These are phyloP conservation scores for Microdochium paspali DNA, from an alignment of 2,329 filamentous ascomycete genomes.

Conservation along the genomic window DNA sequence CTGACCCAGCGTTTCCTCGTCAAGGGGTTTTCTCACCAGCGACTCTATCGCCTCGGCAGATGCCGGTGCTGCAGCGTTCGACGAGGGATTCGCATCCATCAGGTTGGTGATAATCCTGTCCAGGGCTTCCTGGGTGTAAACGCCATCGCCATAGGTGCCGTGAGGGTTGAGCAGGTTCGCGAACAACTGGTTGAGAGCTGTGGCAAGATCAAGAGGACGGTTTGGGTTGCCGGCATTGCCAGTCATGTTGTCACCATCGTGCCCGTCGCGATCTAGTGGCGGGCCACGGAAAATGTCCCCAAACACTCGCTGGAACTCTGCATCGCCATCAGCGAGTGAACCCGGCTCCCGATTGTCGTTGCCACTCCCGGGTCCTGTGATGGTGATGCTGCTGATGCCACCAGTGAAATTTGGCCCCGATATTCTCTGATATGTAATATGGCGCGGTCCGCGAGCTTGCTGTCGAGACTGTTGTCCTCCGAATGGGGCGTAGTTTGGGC, in stretches of 20 bases:
- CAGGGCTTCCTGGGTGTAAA: slow-evolving; percentile 83
- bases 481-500: no score
- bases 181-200: slow-evolving; percentile 42
- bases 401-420: slow-evolving; percentile 23
- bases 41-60: slow-evolving; percentile 63
- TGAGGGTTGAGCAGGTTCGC: slow-evolving; percentile 40
- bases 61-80: slow-evolving; percentile 75
- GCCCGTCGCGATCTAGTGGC: slow-evolving; percentile 12
- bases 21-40: slow-evolving; percentile 62
- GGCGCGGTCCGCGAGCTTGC: slow-evolving; percentile 8
- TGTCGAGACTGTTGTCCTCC: no score
- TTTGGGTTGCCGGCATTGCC: slow-evolving; percentile 10
- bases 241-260: slow-evolving; percentile 10
- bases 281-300: slow-evolving; percentile 32
- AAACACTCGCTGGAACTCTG: slow-evolving; percentile 41
- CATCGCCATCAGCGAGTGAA: slow-evolving; percentile 11
- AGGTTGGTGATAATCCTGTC: slow-evolving; percentile 81
- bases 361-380: slow-evolving; percentile 21
- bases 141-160: slow-evolving; percentile 62
- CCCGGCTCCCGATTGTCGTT: slow-evolving; percentile 8
- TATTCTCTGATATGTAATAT: slow-evolving; percentile 20
- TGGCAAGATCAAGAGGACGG: slow-evolving; percentile 18
- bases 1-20: slow-evolving; percentile 56
- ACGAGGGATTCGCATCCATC: slow-evolving; percentile 73
- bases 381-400: slow-evolving; percentile 38